Evolutionary conservation across 371 early-diverging fungal species (phyloP).

Genomic region (Capniomyces stellatus): DNA sequence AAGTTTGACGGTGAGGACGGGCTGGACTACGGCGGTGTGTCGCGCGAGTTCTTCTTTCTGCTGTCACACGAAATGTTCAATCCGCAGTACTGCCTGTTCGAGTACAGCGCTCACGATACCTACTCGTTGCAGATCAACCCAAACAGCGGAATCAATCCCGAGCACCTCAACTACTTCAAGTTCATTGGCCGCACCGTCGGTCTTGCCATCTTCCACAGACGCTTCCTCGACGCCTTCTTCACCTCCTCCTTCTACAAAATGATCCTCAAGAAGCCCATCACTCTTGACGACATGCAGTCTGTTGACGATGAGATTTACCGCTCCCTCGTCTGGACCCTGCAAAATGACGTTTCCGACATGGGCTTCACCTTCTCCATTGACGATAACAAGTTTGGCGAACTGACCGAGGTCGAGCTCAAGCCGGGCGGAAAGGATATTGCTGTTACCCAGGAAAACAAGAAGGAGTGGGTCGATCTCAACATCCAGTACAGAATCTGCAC

Average conservation of each 20-base stretch:
- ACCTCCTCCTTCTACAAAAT: slow-evolving; percentile 91
- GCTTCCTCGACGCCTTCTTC: slow-evolving; percentile 92
- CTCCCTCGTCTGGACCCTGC: slow-evolving; percentile 85
- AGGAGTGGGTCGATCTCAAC: slow-evolving; percentile 69
- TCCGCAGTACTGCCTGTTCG: slow-evolving; percentile 92
- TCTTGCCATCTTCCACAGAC: slow-evolving; percentile 89
- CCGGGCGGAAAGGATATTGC: slow-evolving; percentile 75
- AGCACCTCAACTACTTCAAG: slow-evolving; percentile 94
- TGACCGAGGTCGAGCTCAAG: slow-evolving; percentile 78
- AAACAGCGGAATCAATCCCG: slow-evolving; percentile 88
- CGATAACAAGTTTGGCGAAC: slow-evolving; percentile 84
- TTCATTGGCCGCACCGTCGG: slow-evolving; percentile 97
- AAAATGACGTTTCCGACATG: slow-evolving; percentile 77
- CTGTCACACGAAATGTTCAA: slow-evolving; percentile 97
- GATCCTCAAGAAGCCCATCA: slow-evolving; percentile 73
- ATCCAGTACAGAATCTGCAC: slow-evolving; percentile 46
- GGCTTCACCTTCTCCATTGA: slow-evolving; percentile 84
- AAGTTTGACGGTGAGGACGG: slow-evolving; percentile 98
- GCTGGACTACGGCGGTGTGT: slow-evolving; percentile 94
- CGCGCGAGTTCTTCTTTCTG: slow-evolving; percentile 90
- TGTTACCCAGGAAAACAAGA: slow-evolving; percentile 93
- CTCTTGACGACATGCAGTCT: slow-evolving; percentile 83
- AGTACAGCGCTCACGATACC: slow-evolving; percentile 92
- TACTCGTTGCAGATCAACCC: slow-evolving; percentile 94
- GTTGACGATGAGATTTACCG: slow-evolving; percentile 88